Evolutionary conservation across 2,329 filamentous ascomycete species (phyloP), one percentile per base, ranked within the genome.

Genomic region (Zasmidium cellare): DNA sequence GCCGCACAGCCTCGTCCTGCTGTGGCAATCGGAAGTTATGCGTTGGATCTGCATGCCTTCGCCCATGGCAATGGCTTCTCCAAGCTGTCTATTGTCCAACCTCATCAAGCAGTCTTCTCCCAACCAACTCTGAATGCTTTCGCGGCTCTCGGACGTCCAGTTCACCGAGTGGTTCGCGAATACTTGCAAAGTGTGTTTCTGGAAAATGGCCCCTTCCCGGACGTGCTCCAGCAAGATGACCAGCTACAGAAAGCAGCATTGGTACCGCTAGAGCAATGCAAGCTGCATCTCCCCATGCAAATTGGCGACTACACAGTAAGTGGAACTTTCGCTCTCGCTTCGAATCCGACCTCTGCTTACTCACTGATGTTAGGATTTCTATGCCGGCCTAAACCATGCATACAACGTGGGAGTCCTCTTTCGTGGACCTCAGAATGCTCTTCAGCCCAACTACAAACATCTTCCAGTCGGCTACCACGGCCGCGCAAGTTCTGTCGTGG

Each of bases 381-480:
- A 91, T 70, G 90, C 88, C 9, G 90, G 90, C 14, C 77, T 87
- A 63, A 88, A 92, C 71, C 90, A 94, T 75, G 90, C 90, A 18
- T 87, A 85, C 75, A 88, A 87, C 57, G 82, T 88, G 16, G 89
- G 89, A 3, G 80, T 82, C 11, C 80, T 93, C 60, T 91, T 93
- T 75, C 84, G 90, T 46, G 89, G 88, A 0, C 82, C 86, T 0
- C 80, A 84, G 45, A 88, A 90, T 66, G 89, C 89, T 0, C 78
- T 94, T 22, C 88, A 92, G 72, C 87, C 88, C 24, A 94, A 93
- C 72, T 96, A 94, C 73, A 89, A 83, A 58, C 87, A 92, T 66
- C 78, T 96, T 1, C 91, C 91, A 0, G 88, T 94, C 3, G 90
- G 86, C 9, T 96, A 96, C 68, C 90, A 94, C 71, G 89, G 90